Conservation (phyloP, 441 rosid species). For the Arabidopsis hybrid region DNA sequence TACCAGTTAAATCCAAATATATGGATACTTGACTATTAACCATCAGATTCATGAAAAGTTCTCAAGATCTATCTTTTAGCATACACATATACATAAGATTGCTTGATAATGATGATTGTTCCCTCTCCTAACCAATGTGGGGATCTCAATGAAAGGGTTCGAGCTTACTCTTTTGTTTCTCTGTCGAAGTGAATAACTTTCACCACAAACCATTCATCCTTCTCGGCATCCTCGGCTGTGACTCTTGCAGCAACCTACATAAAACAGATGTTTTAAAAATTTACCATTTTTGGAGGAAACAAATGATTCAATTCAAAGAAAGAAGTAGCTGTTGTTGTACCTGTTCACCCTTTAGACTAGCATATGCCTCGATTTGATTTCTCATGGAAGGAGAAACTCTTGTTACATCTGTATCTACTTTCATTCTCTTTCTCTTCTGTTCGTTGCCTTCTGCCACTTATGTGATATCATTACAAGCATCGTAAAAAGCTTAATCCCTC, state of each 20-base stretch:
- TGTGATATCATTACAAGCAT: slow-evolving; percentile 48
- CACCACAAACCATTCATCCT: slow-evolving; percentile 91
- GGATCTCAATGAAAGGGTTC: neutral
- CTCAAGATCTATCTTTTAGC: neutral
- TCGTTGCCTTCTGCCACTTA: slow-evolving; percentile 81
- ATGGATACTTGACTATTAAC: neutral
- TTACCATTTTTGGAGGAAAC: neutral
- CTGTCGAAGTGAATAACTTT: slow-evolving; percentile 92
- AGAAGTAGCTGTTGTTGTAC: slow-evolving; percentile 45
- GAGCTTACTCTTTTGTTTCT: slow-evolving; percentile 91
- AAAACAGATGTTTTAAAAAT: neutral
- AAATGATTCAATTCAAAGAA: slow-evolving; percentile 14
- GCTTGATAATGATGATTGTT: neutral
- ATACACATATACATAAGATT: neutral
- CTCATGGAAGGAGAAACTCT: slow-evolving; percentile 70
- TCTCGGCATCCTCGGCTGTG: slow-evolving; percentile 76
- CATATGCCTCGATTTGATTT: slow-evolving; percentile 76
- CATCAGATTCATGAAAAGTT: neutral
- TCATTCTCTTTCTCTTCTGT: slow-evolving; percentile 84
- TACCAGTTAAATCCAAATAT: neutral
- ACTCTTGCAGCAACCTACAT: slow-evolving; percentile 95
- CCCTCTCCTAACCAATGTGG: neutral
- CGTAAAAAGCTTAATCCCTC: slow-evolving; percentile 32
- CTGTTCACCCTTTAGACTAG: slow-evolving; percentile 89
- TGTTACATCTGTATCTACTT: slow-evolving; percentile 74